phyloP scores from a whole-genome alignment of 192 early-diverging fungal species.

The Coemansia sp. region DNA sequence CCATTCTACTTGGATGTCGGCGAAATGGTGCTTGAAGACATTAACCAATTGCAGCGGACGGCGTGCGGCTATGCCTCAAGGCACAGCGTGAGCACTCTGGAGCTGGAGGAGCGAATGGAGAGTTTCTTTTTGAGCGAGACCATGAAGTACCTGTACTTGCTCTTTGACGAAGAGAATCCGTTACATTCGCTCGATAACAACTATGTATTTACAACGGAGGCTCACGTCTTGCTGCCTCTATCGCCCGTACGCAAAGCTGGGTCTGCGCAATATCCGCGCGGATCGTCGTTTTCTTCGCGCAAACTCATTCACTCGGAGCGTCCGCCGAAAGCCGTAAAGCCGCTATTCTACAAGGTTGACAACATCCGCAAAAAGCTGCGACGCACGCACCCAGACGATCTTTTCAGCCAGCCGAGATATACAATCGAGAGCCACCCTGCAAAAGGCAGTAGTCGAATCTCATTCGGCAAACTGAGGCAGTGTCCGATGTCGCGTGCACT shows the following conservation, averaged over 20 bases:
- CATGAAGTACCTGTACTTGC: conserved; percentile 95
- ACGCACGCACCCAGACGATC: conserved; percentile 17
- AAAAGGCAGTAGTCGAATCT: background rate
- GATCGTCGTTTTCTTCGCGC: conserved; percentile 36
- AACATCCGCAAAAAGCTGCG: conserved; percentile 31
- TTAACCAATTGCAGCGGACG: conserved; percentile 69
- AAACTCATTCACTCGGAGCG: conserved; percentile 26
- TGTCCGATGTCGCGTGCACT: conserved; percentile 25
- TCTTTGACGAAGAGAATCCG: conserved; percentile 82
- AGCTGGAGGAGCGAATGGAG: conserved; percentile 88
- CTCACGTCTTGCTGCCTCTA: conserved; percentile 41
- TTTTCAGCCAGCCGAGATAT: conserved; percentile 25
- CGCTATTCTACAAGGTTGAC: conserved; percentile 19
- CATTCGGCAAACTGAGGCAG: conserved; percentile 3
- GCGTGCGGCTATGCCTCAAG: conserved; percentile 83
- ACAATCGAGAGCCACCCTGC: background rate
- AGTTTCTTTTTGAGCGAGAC: conserved; percentile 94
- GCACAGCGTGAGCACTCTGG: conserved; percentile 62
- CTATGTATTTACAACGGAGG: conserved; percentile 88
- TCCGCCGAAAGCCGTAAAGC: conserved; percentile 21
- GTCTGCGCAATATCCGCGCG: conserved; percentile 37
- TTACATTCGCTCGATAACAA: conserved; percentile 74
- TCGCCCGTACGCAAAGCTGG: conserved; percentile 20
- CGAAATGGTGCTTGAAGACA: conserved; percentile 81
- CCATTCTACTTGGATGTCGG: conserved; percentile 91